These are phyloP conservation scores for Hygrophorus pudorinus DNA, from an alignment of 768 basidiomycete species.

Conservation along the genomic window DNA sequence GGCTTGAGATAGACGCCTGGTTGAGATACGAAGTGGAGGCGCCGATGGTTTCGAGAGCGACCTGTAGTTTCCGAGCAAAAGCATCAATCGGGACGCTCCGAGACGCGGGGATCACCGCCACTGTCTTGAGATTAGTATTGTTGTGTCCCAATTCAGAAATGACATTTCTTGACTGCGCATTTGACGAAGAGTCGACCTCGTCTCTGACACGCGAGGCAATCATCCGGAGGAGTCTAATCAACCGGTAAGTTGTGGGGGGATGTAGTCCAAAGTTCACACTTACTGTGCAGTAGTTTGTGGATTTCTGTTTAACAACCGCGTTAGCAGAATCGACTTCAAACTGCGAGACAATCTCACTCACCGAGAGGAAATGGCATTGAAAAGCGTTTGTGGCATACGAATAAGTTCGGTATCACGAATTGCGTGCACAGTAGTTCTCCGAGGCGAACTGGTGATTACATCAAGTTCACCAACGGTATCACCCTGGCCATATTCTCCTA, in stretches of 20 bases:
- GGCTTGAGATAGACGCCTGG: conserved; percentile 85
- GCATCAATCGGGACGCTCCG: conserved; percentile 82
- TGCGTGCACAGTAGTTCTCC: conserved; percentile 89
- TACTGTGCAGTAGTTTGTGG: conserved; percentile 81
- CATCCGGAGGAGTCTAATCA: conserved; percentile 59
- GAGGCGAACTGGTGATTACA: conserved; percentile 84
- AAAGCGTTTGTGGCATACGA: conserved; percentile 92
- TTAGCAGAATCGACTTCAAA: background rate
- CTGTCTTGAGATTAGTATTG: conserved; percentile 86
- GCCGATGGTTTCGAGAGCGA: conserved; percentile 87
- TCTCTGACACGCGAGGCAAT: conserved; percentile 88
- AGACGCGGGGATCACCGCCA: conserved; percentile 83
- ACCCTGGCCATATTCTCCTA: conserved; percentile 93
- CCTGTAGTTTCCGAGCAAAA: conserved; percentile 83
- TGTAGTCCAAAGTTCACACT: conserved; percentile 13
- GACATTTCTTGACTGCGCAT: conserved; percentile 37
- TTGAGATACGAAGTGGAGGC: conserved; percentile 88
- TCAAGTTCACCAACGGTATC: conserved; percentile 97
- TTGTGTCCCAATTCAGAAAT: conserved; percentile 59
- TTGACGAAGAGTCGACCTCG: conserved; percentile 61
- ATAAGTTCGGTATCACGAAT: conserved; percentile 97
- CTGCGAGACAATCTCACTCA: conserved; percentile 20
- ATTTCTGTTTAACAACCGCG: conserved; percentile 35
- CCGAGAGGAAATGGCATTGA: conserved; percentile 93
- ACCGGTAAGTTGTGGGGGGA: background rate